These are phyloP conservation scores for Kingdonia uniflora DNA, from an alignment of 164 flowering plant genomes.

Conservation along the genomic window DNA sequence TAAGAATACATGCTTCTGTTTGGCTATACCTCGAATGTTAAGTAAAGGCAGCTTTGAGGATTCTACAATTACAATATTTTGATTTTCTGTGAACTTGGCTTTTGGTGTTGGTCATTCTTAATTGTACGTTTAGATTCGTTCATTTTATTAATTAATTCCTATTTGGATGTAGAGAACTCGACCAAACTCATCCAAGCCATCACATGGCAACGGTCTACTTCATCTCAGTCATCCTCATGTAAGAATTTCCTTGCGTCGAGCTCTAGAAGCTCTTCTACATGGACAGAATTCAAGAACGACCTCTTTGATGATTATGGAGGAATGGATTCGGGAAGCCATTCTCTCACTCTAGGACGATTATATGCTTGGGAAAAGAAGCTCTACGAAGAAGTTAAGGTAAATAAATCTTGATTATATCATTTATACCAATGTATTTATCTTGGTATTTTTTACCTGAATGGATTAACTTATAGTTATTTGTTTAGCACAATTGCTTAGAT, in stretches of 20 bases:
- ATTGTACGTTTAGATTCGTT: not conserved
- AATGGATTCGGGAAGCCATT: constrained; percentile 91
- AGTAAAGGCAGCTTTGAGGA: too few relatives aligned
- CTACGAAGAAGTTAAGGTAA: constrained; percentile 92
- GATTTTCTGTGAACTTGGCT: too few relatives aligned
- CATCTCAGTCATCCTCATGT: constrained; percentile 61
- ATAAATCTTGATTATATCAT: not conserved
- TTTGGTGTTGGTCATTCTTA: too few relatives aligned
- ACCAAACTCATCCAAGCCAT: constrained; percentile 65
- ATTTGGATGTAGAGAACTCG: constrained; percentile 59
- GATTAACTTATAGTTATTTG: too few relatives aligned
- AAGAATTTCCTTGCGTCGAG: constrained; percentile 70
- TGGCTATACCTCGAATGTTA: too few relatives aligned
- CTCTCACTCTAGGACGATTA: constrained; percentile 67
- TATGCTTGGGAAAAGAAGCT: constrained; percentile 99
- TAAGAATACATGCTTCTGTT: too few relatives aligned
- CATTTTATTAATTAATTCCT: not conserved
- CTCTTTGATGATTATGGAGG: constrained; percentile 77
- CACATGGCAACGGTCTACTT: constrained; percentile 64
- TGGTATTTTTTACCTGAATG: too few relatives aligned
- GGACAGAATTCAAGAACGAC: constrained; percentile 68
- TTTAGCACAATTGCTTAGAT: too few relatives aligned
- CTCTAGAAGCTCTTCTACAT: constrained; percentile 50
- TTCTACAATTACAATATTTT: too few relatives aligned
- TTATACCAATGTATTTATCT: too few relatives aligned